These are phyloP conservation scores for Coniochaeta hoffmannii DNA, from an alignment of 2,329 filamentous ascomycete genomes.

Conservation along the genomic window DNA sequence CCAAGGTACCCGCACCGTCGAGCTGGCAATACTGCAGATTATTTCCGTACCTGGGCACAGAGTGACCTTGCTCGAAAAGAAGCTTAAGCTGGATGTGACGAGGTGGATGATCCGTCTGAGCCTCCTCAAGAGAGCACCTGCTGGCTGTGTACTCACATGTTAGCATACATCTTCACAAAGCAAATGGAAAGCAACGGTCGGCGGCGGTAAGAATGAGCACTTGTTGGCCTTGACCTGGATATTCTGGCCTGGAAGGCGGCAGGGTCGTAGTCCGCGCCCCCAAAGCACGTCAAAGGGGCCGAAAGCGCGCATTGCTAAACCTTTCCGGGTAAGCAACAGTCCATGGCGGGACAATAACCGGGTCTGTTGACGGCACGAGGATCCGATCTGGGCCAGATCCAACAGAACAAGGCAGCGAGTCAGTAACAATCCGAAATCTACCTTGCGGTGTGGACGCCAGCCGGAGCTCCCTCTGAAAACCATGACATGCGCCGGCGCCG, in stretches of 20 bases:
- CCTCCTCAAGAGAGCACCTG: background rate
- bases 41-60: background rate
- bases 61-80: background rate
- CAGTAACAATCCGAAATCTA: no score
- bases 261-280: background rate
- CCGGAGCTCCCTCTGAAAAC: no score
- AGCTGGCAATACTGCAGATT: background rate
- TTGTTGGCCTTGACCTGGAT: no score
- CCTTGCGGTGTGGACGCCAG: no score
- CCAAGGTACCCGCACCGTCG: background rate
- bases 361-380: background rate
- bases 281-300: background rate
- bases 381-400: background rate
- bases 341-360: background rate
- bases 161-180: background rate
- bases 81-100: slow-evolving; percentile 1
- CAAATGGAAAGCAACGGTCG: background rate
- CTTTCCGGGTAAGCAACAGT: background rate
- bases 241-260: no score
- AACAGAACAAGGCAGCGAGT: background rate
- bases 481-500: no score
- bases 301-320: background rate
- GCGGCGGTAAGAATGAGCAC: no score
- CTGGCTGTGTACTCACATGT: background rate
- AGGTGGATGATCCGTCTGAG: background rate